phyloP scores from a whole-genome alignment of 495 filamentous ascomycete genomes.

The Penicillium paradoxum region DNA sequence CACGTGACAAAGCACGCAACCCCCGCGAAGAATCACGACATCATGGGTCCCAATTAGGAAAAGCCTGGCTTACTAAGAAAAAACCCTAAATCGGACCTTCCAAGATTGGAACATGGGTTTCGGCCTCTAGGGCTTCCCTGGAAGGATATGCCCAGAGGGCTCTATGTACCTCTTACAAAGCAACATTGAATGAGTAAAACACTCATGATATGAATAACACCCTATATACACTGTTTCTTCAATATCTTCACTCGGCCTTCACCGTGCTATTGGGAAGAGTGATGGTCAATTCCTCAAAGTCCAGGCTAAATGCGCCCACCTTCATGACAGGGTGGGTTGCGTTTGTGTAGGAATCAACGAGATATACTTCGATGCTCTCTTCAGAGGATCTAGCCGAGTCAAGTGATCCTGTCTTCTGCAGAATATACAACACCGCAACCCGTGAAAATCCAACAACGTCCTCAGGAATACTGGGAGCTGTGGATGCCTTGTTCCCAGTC shows the following conservation, averaged over 20 bases:
- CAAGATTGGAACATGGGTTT: too few species aligned
- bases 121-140: too few species aligned
- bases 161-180: too few species aligned
- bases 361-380: conserved; percentile 33
- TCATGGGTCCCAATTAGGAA: conserved; percentile 7
- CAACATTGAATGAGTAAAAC: too few species aligned
- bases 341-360: conserved; percentile 23
- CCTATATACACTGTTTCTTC: neutral
- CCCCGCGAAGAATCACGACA: conserved; percentile 24
- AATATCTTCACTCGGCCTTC: neutral
- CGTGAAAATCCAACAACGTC: conserved; percentile 41
- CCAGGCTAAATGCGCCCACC: conserved; percentile 32
- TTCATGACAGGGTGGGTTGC: conserved; percentile 16
- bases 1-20: conserved; percentile 26
- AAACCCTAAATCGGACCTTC: conserved; percentile 3
- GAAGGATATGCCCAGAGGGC: too few species aligned
- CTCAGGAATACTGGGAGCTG: conserved; percentile 18
- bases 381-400: conserved; percentile 31
- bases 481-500: conserved; percentile 7
- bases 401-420: conserved; percentile 43
- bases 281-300: conserved; percentile 43
- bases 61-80: neutral
- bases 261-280: conserved; percentile 37
- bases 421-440: conserved; percentile 46
- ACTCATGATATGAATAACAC: neutral